Evolutionary conservation across 805 yeast genomes (phyloP).

Genomic region (Sungouiella thailandica): DNA sequence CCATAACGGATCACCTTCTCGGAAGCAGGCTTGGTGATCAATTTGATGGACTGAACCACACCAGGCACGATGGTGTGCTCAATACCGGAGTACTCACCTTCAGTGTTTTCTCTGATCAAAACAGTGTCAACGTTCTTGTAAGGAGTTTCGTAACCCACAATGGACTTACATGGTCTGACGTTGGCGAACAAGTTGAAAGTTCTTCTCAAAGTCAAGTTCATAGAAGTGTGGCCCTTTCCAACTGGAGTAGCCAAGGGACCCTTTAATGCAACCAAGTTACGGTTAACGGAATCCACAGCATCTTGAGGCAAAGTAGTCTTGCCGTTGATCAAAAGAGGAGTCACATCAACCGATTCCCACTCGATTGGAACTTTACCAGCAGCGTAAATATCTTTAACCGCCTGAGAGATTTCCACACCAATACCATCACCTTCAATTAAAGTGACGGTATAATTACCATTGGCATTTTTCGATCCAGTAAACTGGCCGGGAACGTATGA

Average conservation of each 20-base stretch:
- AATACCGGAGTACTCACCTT: constrained; percentile 99
- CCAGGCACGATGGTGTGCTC: constrained; percentile 98
- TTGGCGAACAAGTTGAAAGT: constrained; percentile 95
- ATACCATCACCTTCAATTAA: constrained; percentile 99
- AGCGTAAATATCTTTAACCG: constrained; percentile 86
- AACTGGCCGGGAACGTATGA: constrained; percentile 59
- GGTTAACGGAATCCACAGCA: constrained; percentile 89
- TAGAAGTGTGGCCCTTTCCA: constrained; percentile 97
- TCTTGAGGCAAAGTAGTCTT: constrained; percentile 88
- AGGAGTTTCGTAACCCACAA: constrained; percentile 90
- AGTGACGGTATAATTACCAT: constrained; percentile 90
- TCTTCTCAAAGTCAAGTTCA: constrained; percentile 96
- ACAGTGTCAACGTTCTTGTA: constrained; percentile 89
- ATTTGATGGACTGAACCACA: constrained; percentile 95
- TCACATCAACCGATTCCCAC: constrained; percentile 96
- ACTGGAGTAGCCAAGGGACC: constrained; percentile 99
- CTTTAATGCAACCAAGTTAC: constrained; percentile 90
- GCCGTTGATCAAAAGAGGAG: constrained; percentile 88
- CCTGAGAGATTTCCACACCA: constrained; percentile 90
- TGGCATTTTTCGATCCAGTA: constrained; percentile 58
- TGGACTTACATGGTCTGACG: constrained; percentile 93
- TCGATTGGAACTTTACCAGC: constrained; percentile 96
- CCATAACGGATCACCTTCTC: constrained; percentile 97
- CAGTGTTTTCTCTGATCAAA: constrained; percentile 97
- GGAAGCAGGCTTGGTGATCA: constrained; percentile 93